Percentiles rank a stretch among this genome's conserved stretches.
These are phyloP conservation scores for Eutrema japonicum DNA, from an alignment of 345 rosid genomes.

Conservation along the genomic window DNA sequence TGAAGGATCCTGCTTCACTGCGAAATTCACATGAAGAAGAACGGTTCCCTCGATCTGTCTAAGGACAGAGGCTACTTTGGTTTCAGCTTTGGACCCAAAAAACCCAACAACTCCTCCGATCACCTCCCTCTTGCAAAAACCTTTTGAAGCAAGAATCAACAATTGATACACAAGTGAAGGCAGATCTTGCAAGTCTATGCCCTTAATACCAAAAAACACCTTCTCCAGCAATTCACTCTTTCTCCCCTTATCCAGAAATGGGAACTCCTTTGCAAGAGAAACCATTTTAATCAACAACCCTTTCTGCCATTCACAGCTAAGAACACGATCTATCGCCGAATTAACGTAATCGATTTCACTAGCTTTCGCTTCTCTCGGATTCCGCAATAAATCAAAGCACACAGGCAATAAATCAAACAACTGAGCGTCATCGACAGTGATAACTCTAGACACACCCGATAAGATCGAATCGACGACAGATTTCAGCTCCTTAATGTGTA, in stretches of 20 bases:
- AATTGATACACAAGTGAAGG: slow-evolving; percentile 78
- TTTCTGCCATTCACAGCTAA: slow-evolving; percentile 66
- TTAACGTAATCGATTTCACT: slow-evolving; percentile 48
- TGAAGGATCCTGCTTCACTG: slow-evolving; percentile 92
- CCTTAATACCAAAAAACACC: slow-evolving; percentile 62
- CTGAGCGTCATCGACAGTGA: slow-evolving; percentile 67
- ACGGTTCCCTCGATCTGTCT: slow-evolving; percentile 84
- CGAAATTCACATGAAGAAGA: slow-evolving; percentile 83
- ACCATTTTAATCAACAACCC: slow-evolving; percentile 65
- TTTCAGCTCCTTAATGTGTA: slow-evolving; percentile 49
- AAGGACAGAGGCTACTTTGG: slow-evolving; percentile 54
- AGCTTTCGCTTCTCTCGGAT: slow-evolving; percentile 41
- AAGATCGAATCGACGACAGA: slow-evolving; percentile 51
- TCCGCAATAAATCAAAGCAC: slow-evolving; percentile 54
- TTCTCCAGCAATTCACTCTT: slow-evolving; percentile 67
- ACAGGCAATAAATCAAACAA: slow-evolving; percentile 72
- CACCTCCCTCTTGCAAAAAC: slow-evolving; percentile 73
- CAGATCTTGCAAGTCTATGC: slow-evolving; percentile 72
- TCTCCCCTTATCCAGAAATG: slow-evolving; percentile 57
- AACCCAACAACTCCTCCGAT: slow-evolving; percentile 68
- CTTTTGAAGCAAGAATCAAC: slow-evolving; percentile 78
- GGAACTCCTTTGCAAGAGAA: slow-evolving; percentile 58
- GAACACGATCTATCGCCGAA: slow-evolving; percentile 50
- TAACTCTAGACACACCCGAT: slow-evolving; percentile 34
- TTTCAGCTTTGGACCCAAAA: slow-evolving; percentile 61